phyloP scores from a whole-genome alignment of 2,329 filamentous ascomycete species.

The Blastomyces parvus region DNA sequence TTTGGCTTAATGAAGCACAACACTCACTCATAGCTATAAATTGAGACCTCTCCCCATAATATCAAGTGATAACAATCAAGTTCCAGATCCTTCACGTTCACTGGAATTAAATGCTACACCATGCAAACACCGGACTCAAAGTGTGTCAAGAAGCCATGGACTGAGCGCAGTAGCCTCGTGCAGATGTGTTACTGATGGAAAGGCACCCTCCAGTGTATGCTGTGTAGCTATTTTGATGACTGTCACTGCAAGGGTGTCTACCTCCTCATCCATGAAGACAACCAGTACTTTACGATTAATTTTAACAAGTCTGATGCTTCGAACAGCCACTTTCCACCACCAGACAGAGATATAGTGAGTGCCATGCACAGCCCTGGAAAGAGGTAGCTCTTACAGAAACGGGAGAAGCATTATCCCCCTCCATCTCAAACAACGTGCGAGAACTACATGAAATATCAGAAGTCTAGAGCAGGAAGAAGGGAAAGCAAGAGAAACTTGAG shows the following conservation, averaged over 20 bases:
- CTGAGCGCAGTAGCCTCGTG: background rate
- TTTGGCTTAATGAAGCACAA: too few species aligned
- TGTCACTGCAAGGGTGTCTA: background rate
- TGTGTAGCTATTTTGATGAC: slow-evolving; percentile 2
- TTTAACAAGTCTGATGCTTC: background rate
- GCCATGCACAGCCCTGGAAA: background rate
- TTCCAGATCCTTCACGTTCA: background rate
- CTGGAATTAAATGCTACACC: too few species aligned
- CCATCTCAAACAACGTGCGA: background rate
- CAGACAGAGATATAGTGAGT: slow-evolving; percentile 1
- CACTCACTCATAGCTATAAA: background rate
- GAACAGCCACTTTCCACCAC: slow-evolving; percentile 1
- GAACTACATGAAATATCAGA: background rate
- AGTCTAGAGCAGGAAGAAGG: too few species aligned
- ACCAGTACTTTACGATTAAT: background rate
- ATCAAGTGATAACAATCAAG: slow-evolving; percentile 1
- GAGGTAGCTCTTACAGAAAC: background rate
- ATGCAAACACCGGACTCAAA: background rate
- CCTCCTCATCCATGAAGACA: background rate
- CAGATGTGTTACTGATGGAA: background rate
- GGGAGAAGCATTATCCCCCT: background rate
- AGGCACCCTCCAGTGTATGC: background rate
- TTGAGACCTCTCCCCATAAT: background rate
- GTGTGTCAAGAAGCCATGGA: background rate
- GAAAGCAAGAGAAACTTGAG: too few species aligned